Base-by-base conservation (phyloP, 1,139 yeast species). In the Saccharomyces hybrid region DNA sequence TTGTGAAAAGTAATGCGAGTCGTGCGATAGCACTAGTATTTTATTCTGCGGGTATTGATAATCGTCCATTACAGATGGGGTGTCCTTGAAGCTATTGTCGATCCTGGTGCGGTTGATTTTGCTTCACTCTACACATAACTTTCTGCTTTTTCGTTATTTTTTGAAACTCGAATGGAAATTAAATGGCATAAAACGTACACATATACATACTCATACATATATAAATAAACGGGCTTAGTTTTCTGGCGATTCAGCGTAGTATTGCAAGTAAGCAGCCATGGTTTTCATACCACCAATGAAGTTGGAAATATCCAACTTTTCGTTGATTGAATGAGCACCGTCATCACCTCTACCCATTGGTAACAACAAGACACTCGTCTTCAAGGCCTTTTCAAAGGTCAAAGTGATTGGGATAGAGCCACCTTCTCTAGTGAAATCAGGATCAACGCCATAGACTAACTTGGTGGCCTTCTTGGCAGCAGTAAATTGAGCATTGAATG, bases 331-430 rank as follows among this genome's bases (percentile, higher is more conserved):
- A 72, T 95, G 99, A 52, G 99, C 99, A 64, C 99, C 99, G 67
- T 95, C 99, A 70, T 93, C 98, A 65, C 98, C 99, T 74, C 96
- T 86, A 63, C 99, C 99, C 88, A 93, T 88, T 61, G 99, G 99
- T 65, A 93, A 80, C 68, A 93, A 78, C 61, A 93, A 78, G 38
- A 91, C 98, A 62, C 84, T 85, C 46, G 95, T 87, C 65, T 87
- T 84, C 68, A 93, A 80, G 69, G 84, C 83, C 66, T 89, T 79
- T 76, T 93, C 96, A 75, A 93, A 93, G 51, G 96, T 84, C 64
- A 93, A 76, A 46, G 99, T 91, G 70, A 93, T 90, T 63, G 99
- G 99, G 67, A 93, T 93, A 3, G 97, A 90, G 32, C 99, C 99
- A 68, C 99, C 98, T 76, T 93, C 99, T 77, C 99, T 86, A 55